phyloP scores from a whole-genome alignment of 2,329 filamentous ascomycete genomes.

The Penicillium sp. region DNA sequence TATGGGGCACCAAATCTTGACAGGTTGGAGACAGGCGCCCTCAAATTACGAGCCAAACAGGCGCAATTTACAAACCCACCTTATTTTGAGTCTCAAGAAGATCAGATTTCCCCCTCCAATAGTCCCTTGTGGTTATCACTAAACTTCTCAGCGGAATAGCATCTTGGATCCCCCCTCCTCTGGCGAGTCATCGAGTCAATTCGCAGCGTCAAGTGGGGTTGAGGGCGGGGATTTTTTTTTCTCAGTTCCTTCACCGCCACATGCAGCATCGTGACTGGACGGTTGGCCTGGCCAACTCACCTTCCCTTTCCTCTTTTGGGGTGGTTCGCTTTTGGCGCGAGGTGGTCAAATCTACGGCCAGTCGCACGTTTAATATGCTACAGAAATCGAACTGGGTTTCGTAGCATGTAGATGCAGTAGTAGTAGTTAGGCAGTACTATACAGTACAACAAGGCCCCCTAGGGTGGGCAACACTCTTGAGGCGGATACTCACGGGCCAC shows the following conservation, averaged over 20 bases:
- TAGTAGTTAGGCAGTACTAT: no score
- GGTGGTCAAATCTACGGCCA: not conserved
- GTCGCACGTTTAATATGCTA: not conserved
- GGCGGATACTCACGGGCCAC: not conserved
- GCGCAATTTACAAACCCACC: not conserved
- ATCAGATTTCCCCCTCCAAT: not conserved
- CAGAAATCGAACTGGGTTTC: conserved; percentile 1
- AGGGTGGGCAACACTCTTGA: not conserved
- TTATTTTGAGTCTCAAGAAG: not conserved
- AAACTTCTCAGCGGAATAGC: not conserved
- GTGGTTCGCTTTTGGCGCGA: conserved; percentile 4
- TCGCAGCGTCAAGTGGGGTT: conserved; percentile 20
- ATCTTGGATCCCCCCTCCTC: not conserved
- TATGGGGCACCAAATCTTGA: not conserved
- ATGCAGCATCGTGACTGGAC: conserved; percentile 29
- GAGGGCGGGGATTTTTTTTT: conserved; percentile 19
- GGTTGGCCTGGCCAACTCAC: conserved; percentile 25
- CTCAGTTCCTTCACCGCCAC: conserved; percentile 28
- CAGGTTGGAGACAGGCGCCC: no score
- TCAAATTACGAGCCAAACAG: not conserved
- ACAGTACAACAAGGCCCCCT: no score
- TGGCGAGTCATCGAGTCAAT: conserved; percentile 1
- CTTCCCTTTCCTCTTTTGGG: conserved; percentile 20
- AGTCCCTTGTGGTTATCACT: not conserved
- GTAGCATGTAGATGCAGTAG: no score